Percentiles rank a stretch among this genome's conserved stretches.
Evolutionary conservation across 1,139 yeast species (phyloP).

Genomic region (Magnusiomyces clavatus): DNA sequence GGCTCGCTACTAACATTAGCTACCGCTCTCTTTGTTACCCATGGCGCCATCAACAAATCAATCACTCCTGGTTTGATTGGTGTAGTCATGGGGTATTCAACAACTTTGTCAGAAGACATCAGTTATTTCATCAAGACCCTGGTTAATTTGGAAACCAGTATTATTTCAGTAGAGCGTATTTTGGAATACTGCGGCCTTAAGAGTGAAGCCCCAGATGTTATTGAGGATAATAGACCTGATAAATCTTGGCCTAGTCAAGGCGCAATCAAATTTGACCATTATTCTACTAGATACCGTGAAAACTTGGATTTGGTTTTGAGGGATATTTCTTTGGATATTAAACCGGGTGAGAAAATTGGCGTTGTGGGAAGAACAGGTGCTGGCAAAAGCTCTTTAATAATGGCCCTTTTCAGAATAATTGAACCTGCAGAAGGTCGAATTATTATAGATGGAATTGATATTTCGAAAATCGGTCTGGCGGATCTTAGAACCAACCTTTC

Average conservation of each 20-base stretch:
- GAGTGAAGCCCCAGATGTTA: conserved; percentile 45
- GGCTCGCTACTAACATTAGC: conserved; percentile 57
- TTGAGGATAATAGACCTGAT: conserved; percentile 37
- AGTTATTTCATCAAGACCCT: conserved; percentile 56
- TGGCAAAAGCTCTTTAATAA: conserved; percentile 66
- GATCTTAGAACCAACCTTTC: conserved; percentile 53
- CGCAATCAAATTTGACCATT: conserved; percentile 45
- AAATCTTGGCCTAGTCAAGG: conserved; percentile 58
- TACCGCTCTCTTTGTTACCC: conserved; percentile 43
- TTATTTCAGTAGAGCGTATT: conserved; percentile 71
- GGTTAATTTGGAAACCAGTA: conserved; percentile 67
- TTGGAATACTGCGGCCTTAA: conserved; percentile 60
- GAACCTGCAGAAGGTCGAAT: conserved; percentile 55
- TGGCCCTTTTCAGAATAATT: conserved; percentile 66
- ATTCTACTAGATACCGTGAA: conserved; percentile 56
- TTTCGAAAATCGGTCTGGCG: conserved; percentile 47
- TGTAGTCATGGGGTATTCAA: conserved; percentile 62
- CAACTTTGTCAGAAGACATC: conserved; percentile 54
- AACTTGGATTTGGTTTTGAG: conserved; percentile 49
- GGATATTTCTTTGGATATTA: conserved; percentile 44
- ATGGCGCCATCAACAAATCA: conserved; percentile 45
- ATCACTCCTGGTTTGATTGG: conserved; percentile 67
- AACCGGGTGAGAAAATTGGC: conserved; percentile 62
- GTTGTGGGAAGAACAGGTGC: conserved; percentile 86
- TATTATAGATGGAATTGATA: conserved; percentile 50